Base-by-base conservation (phyloP, 352 stramenopile genomes). In the Phytophthora idaei region DNA sequence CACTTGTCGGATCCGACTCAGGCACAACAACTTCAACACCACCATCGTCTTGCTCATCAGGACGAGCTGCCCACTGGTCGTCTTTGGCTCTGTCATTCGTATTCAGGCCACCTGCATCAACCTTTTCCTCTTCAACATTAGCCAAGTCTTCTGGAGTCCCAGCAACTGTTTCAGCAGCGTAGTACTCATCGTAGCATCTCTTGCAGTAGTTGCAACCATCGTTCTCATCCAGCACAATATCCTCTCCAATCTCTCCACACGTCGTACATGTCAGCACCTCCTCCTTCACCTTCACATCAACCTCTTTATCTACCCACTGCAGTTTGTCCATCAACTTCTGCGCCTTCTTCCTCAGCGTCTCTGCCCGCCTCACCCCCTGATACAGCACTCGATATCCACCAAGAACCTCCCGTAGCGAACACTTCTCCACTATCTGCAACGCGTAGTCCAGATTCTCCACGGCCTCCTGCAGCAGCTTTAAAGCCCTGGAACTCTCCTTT, bases 121-220 rank as follows among this genome's bases (percentile, higher is more conserved):
- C 6, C 14, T 29, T 12, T 7, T 64, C 39, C 12, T 61, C 47
- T 15, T 34, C 29, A 34, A 10, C 14, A 21, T 8, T 42, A 25
- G 31, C 37, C 14, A 52, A 55, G 17, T 21, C 29, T 10, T 48
- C 28, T 28, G 6, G 39, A 66, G 21, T 49, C 39, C 15, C 7
- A 47, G n/a, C 27, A 21, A 31, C 25, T 29, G 34, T 12, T 29
- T 27, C 36, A n/a, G 64, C 61, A 45, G 69, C 74, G 59, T 95
- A 93, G 56, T 86, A 95, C 37, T 69, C 80, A 14, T 92, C 77
- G 45, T 81, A 95, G 57, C 87, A 93, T 29, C 42, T 39, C 15
- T 75, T 68, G 56, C 87, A 94, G 60, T 94, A 94, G n/a, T 57
- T 61, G 25, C 84, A 86, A 4, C 78, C 83, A 50, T 94, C 84